Base-by-base conservation (phyloP, 2,329 filamentous ascomycete genomes). In the Cadophora luteo-olivacea region DNA sequence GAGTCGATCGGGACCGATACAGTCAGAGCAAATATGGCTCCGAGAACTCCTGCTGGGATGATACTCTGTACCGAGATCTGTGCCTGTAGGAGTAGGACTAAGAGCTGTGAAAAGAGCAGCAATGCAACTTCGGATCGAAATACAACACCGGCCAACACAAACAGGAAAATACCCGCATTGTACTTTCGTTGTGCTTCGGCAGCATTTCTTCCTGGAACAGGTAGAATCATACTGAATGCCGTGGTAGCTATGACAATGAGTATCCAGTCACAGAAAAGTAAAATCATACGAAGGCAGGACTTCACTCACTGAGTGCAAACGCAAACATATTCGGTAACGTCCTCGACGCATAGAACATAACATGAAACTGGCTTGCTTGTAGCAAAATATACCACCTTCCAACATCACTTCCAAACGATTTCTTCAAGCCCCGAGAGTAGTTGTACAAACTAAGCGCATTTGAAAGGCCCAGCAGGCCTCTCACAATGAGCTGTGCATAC, bases 281-380 rank as follows among this genome's bases (percentile, higher is more conserved):
- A 29, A 3, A 3, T 29, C 5, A 3, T 29, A 29, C 29, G 29
- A 29, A 29, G 3, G 29, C 5, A 5, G 29, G 5, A 3, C 29
- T 29, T 29, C 29, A 29, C 90, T 80, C 83, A 95, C 91, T 93
- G 68, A 97, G 82, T 11, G 89, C 88, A 82, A 98, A 96, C 24
- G 96, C 94, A 81, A 97, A 97, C 91, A 97, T 97, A 79, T 99
- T 99, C 1, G 96, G 96, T 72, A 99, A 82, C 2, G 94, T 96
- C 69, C 96, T 86, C 19, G 94, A 96, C 16, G 94, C 91, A 82
- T 99, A 99, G 80, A 93, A 99, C 70, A 96, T 85, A 70, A 97
- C 82, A 81, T 99, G 96, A 77, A 99, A 99, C 80, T 98, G 95
- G 79, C 89, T 91, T 0, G 88, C 87, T 77, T 94, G 91, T 65